Evolutionary conservation across 768 basidiomycete species (phyloP), one percentile per base, ranked within the genome.

Genomic region (Heimioporus sp.): DNA sequence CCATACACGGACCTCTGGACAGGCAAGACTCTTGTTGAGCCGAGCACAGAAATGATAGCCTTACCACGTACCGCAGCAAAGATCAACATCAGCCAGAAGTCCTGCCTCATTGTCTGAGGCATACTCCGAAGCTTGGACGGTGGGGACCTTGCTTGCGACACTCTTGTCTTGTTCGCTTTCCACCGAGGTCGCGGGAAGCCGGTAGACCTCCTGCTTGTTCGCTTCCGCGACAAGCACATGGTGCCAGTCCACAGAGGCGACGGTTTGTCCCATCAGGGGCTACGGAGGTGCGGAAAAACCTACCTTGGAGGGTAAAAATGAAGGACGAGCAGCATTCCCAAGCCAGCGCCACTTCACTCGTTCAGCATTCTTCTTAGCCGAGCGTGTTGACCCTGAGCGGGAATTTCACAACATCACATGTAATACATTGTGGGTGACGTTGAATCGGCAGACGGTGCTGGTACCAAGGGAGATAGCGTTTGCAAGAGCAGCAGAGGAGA

Each of bases 161-260:
- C 41, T 65, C 21, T 28, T 7, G 24, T 74, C 73, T 36, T 83
- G 82, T 21, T 87, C 88, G 2, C 81, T 80, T 52, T 86, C 90
- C 53, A 84, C 83, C 8, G 55, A 67, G 38, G 78, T 85, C 21
- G 80, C 69, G 31, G 84, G 78, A 58, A 86, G 65, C 42, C 66
- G 72, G 47, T 62, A 69, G 20, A 65, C 67, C 28, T 65, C 63
- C 34, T 75, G 79, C 35, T 73, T 72, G 72, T 96, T 86, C 3
- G 31, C 53, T 21, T 66, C 65, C 36, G 87, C 88, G 12, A 94
- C 93, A 12, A 96, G 76, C 32, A 86, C 87, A 46, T 85, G 80
- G 65, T 91, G 93, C 95, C 95, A 98, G 61, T 92, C 94, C 5
- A 96, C 87, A 8, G 86, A 87, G 67, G 60, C 67, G 36, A 34